phyloP scores from a whole-genome alignment of 2,329 filamentous ascomycete species.

The Talaromyces verruculosus region DNA sequence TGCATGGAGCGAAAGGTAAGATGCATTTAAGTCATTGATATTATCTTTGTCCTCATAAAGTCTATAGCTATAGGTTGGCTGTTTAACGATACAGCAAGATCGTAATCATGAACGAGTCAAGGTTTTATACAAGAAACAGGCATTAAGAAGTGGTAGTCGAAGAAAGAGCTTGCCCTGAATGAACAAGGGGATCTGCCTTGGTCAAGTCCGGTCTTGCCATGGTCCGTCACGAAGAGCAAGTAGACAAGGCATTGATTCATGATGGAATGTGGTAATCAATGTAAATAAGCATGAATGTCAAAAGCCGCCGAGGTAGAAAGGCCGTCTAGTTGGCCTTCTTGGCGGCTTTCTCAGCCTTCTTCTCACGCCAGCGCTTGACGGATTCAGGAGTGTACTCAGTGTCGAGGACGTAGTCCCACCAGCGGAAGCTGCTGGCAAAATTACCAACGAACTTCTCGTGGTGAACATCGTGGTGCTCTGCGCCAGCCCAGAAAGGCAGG shows the following conservation, averaged over 20 bases:
- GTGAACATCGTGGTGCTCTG: conserved; percentile 93
- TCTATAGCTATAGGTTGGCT: background rate
- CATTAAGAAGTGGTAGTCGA: background rate
- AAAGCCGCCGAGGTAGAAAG: background rate
- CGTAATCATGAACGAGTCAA: conserved; percentile 3
- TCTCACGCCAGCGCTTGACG: conserved; percentile 75
- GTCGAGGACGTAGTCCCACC: conserved; percentile 95
- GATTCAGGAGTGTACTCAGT: conserved; percentile 91
- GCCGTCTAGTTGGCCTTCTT: conserved; percentile 18
- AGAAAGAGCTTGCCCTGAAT: background rate
- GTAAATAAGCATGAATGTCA: background rate
- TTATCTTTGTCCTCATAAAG: conserved; percentile 9
- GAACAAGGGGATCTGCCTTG: background rate
- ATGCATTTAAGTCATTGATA: conserved; percentile 1
- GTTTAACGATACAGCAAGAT: conserved; percentile 7
- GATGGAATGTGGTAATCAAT: background rate
- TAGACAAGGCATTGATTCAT: background rate
- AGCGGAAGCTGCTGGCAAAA: conserved; percentile 96
- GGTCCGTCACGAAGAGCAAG: background rate
- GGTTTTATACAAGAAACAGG: conserved; percentile 7
- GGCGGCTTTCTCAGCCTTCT: conserved; percentile 28
- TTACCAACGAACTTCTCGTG: conserved; percentile 99
- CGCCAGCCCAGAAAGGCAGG: conserved; percentile 96
- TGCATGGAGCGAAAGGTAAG: background rate
- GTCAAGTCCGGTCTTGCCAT: background rate